These are phyloP conservation scores for Auriscalpium orientale DNA, from an alignment of 768 basidiomycete genomes.

Conservation along the genomic window DNA sequence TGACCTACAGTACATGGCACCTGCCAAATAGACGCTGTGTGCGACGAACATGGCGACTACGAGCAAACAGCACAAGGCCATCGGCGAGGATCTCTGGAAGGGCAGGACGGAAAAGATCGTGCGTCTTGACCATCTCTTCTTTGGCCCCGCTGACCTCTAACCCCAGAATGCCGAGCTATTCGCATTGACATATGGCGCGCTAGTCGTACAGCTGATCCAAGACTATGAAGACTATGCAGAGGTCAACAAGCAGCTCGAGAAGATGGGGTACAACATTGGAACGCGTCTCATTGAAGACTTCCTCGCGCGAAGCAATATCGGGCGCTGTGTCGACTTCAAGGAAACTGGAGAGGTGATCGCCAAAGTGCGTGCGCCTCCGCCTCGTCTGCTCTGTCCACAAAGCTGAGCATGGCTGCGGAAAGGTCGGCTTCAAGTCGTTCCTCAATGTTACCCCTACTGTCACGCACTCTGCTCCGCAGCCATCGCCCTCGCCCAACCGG, in stretches of 20 bases:
- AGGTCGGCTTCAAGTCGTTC: conserved; percentile 99
- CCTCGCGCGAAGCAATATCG: conserved; percentile 83
- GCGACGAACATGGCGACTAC: conserved; percentile 52
- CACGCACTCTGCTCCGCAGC: conserved; percentile 54
- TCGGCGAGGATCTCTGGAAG: conserved; percentile 97
- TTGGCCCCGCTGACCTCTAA: conserved; percentile 17
- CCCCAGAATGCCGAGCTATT: conserved; percentile 93
- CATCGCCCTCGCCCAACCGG: conserved; percentile 38
- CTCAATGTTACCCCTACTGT: conserved; percentile 85
- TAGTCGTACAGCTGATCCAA: conserved; percentile 97
- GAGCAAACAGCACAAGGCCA: conserved; percentile 78
- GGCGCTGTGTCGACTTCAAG: conserved; percentile 87
- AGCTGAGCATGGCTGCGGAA: not conserved
- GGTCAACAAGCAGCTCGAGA: conserved; percentile 94
- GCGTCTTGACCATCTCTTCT: conserved; percentile 22
- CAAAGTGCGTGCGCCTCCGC: conserved; percentile 50
- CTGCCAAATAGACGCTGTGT: not conserved
- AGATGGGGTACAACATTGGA: conserved; percentile 99
- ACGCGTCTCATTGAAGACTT: conserved; percentile 96
- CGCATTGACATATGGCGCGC: conserved; percentile 91
- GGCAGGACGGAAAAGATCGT: conserved; percentile 91
- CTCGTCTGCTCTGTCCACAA: too few species aligned
- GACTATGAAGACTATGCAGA: conserved; percentile 98
- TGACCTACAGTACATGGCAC: not conserved
- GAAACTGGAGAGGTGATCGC: conserved; percentile 95